A percentile compares a stretch with the other conserved stretches of the same genome.
These are phyloP conservation scores for Acidiella bohemica DNA, from an alignment of 495 filamentous ascomycete genomes.

Conservation along the genomic window DNA sequence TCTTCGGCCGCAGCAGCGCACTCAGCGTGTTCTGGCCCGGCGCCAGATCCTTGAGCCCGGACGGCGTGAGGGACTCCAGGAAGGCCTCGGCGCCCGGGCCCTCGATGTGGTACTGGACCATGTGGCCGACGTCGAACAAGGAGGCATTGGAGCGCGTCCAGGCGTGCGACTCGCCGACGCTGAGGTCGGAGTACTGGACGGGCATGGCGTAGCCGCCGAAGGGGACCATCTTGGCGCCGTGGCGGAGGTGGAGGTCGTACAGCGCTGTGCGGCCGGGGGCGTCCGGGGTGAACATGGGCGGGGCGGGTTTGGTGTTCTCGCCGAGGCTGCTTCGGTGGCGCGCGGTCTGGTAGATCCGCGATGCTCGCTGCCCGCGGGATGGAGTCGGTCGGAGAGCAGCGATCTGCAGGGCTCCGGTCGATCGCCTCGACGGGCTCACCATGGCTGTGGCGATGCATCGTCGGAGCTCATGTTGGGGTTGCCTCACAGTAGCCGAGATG, in stretches of 20 bases:
- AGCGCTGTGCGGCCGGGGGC: constrained; percentile 53
- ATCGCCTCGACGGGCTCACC: background rate
- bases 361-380: too few species aligned
- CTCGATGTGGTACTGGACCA: constrained; percentile 60
- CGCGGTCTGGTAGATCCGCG: too few species aligned
- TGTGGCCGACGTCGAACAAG: constrained; percentile 75
- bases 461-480: background rate
- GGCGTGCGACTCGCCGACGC: constrained; percentile 64
- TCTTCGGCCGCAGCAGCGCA: constrained; percentile 59
- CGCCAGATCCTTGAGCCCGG: constrained; percentile 42
- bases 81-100: constrained; percentile 68
- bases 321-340: constrained; percentile 25
- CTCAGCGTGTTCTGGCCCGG: constrained; percentile 61
- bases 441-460: constrained; percentile 1
- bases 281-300: constrained; percentile 9
- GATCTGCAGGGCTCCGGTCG: background rate
- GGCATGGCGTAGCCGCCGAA: constrained; percentile 93
- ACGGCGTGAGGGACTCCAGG: constrained; percentile 68
- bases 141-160: constrained; percentile 80
- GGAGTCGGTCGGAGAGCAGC: background rate
- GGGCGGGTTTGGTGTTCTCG: constrained; percentile 18
- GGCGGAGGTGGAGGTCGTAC: constrained; percentile 63
- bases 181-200: constrained; percentile 64
- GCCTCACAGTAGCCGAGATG: background rate
- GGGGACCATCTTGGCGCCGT: constrained; percentile 91